Evolutionary conservation across 805 yeast species (phyloP).

Genomic region (Lipomyces lipofer): DNA sequence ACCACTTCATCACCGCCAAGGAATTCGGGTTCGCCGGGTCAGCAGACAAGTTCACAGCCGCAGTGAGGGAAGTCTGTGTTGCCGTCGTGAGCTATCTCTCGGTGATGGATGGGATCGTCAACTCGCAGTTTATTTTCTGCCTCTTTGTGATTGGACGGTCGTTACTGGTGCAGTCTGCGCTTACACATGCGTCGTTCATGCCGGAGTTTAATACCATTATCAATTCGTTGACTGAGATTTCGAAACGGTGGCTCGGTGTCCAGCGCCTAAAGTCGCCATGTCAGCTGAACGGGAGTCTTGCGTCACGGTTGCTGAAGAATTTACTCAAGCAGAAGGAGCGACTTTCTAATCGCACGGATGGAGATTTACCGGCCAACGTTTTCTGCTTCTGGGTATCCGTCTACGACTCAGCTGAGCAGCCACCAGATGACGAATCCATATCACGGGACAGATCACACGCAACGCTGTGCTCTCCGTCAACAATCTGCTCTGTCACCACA

Average conservation of each 20-base stretch:
- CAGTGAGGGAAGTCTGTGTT: background rate
- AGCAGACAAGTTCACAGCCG: background rate
- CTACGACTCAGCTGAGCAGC: too few species aligned
- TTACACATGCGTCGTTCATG: background rate
- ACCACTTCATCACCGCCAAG: background rate
- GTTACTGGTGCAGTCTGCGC: background rate
- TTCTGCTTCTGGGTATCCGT: too few species aligned
- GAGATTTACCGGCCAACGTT: too few species aligned
- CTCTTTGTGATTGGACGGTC: background rate
- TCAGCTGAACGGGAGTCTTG: too few species aligned
- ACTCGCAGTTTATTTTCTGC: constrained; percentile 4
- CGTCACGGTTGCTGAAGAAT: too few species aligned
- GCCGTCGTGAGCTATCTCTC: constrained; percentile 1
- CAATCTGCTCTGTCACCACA: too few species aligned
- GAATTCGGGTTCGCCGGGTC: background rate
- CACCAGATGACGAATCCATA: too few species aligned
- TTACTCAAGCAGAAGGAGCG: too few species aligned
- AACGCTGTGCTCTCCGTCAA: too few species aligned
- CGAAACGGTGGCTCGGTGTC: constrained; percentile 1
- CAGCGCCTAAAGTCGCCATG: too few species aligned
- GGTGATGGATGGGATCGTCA: constrained; percentile 8
- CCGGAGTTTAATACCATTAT: constrained; percentile 5
- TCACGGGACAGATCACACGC: too few species aligned
- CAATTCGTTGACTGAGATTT: background rate
- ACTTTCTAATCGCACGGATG: too few species aligned